phyloP scores from a whole-genome alignment of 1,284 basidiomycete species.

The Grifola frondosa region DNA sequence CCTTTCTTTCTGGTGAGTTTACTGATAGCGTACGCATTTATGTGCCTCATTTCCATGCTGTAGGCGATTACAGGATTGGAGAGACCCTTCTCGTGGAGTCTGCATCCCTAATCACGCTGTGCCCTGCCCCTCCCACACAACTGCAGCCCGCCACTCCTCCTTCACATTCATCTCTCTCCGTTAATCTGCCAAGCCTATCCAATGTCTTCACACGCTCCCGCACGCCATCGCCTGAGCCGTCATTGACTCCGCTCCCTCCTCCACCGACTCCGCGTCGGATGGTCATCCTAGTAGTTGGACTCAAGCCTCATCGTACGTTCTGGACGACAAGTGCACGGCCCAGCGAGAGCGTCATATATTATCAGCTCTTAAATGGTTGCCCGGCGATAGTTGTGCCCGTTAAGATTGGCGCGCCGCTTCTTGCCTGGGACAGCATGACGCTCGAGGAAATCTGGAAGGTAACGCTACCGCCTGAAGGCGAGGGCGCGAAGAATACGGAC shows the following conservation, averaged over 20 bases:
- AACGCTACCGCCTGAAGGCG: constrained; percentile 39
- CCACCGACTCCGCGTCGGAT: constrained; percentile 51
- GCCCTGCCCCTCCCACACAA: constrained; percentile 24
- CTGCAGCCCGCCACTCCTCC: constrained; percentile 1
- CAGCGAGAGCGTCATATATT: constrained; percentile 60
- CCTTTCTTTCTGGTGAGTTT: constrained; percentile 51
- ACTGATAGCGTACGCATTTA: no score
- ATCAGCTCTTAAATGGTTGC: constrained; percentile 60
- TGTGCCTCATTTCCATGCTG: not conserved
- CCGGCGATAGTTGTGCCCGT: constrained; percentile 59
- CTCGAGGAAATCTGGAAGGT: constrained; percentile 57
- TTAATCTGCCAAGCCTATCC: constrained; percentile 29
- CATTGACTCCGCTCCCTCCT: constrained; percentile 40
- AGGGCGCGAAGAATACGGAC: constrained; percentile 28
- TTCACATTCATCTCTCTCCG: constrained; percentile 9
- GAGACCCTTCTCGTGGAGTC: constrained; percentile 57
- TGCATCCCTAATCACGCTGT: constrained; percentile 49
- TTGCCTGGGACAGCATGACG: constrained; percentile 62
- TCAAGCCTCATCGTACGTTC: constrained; percentile 58
- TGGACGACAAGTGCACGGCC: constrained; percentile 62
- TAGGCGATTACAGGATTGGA: constrained; percentile 62
- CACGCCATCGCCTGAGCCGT: constrained; percentile 50
- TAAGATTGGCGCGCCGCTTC: constrained; percentile 55
- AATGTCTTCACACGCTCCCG: constrained; percentile 47
- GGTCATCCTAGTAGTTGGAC: constrained; percentile 52